phyloP scores from a whole-genome alignment of 345 rosid species.

The Euphorbia peplus region DNA sequence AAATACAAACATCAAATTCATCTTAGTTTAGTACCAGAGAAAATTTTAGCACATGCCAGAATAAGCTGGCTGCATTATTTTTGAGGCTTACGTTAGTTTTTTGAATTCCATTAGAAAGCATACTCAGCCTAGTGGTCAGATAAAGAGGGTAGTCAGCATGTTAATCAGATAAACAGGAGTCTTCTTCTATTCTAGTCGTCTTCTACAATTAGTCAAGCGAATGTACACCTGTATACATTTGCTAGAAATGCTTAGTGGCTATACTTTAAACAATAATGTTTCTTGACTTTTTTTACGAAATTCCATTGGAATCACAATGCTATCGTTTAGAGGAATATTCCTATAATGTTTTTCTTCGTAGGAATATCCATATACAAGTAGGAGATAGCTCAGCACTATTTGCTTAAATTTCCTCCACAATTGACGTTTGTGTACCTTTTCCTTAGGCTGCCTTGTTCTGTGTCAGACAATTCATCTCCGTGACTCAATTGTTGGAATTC shows the following conservation, averaged over 20 bases:
- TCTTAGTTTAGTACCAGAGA: background rate
- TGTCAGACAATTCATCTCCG: constrained; percentile 31
- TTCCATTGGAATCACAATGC: background rate
- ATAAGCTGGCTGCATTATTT: background rate
- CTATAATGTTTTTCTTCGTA: background rate
- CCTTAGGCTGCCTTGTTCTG: constrained; percentile 31
- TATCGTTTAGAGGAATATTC: background rate
- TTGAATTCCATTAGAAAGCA: background rate
- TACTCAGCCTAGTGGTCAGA: background rate
- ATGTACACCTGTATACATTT: background rate
- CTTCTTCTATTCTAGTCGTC: too few relatives aligned
- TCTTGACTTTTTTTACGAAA: background rate
- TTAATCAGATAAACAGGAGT: too few relatives aligned
- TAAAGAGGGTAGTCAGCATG: background rate
- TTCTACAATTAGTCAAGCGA: background rate
- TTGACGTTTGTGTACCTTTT: constrained; percentile 40
- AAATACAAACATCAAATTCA: too few relatives aligned
- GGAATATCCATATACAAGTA: background rate
- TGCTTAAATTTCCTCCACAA: background rate
- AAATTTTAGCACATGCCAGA: background rate
- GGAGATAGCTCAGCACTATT: background rate
- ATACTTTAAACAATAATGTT: background rate
- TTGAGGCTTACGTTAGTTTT: background rate
- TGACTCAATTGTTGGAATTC: constrained; percentile 33
- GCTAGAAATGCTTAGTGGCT: background rate